Percentiles rank a stretch among this genome's conserved stretches.
These are phyloP conservation scores for Amaranthus cruentus DNA, from an alignment of 148 eudicot genomes.

Conservation along the genomic window DNA sequence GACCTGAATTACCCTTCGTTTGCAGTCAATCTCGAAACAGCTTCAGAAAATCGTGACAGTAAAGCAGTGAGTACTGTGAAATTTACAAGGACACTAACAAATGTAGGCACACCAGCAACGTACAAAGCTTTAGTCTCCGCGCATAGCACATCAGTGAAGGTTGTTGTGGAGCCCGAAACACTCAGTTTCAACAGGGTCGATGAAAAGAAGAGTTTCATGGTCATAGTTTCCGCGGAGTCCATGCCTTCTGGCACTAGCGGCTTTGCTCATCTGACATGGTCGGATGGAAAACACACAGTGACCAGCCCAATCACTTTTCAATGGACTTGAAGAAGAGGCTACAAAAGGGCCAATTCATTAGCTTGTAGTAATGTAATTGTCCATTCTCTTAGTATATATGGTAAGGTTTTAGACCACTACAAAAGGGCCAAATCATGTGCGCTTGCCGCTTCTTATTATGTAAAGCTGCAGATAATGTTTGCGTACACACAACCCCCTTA, in stretches of 20 bases:
- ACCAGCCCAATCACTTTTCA: constrained; percentile 69
- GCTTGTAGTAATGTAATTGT: background rate
- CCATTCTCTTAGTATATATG: background rate
- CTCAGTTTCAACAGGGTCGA: constrained; percentile 45
- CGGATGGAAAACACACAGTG: constrained; percentile 65
- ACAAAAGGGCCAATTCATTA: background rate
- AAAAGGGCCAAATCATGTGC: background rate
- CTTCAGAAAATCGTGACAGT: constrained; percentile 45
- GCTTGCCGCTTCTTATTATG: too few relatives aligned
- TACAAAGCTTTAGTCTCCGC: constrained; percentile 60
- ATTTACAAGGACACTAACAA: constrained; percentile 67
- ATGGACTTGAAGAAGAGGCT: constrained; percentile 49
- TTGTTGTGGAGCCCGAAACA: constrained; percentile 59
- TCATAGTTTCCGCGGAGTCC: constrained; percentile 62
- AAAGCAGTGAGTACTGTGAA: constrained; percentile 36
- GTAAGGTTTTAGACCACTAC: background rate
- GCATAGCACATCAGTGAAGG: constrained; percentile 43
- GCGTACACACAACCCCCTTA: too few relatives aligned
- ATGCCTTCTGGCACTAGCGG: constrained; percentile 74
- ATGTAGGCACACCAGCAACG: constrained; percentile 66
- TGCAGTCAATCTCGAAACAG: constrained; percentile 53
- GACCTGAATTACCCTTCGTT: constrained; percentile 83
- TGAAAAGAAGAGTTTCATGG: constrained; percentile 63
- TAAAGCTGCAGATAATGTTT: too few relatives aligned
- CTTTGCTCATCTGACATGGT: constrained; percentile 69